Percentiles rank a stretch among this genome's conserved stretches.
These are phyloP conservation scores for Candida succiphila DNA, from an alignment of 805 yeast genomes.

Conservation along the genomic window DNA sequence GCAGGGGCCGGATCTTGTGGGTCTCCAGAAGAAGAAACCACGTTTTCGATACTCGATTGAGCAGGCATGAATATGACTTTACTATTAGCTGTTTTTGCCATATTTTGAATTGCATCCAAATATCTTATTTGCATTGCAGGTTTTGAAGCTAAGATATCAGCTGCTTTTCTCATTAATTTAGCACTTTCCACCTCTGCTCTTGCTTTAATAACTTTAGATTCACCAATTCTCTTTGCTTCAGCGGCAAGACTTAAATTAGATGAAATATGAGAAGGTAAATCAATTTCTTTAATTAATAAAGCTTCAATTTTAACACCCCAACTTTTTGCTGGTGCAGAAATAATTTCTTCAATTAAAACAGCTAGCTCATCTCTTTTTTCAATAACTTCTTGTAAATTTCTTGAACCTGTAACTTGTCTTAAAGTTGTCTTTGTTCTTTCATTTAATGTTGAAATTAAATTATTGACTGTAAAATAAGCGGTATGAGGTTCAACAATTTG, in stretches of 20 bases:
- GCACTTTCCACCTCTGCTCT: slow-evolving; percentile 71
- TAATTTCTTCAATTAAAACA: slow-evolving; percentile 49
- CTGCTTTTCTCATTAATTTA: slow-evolving; percentile 69
- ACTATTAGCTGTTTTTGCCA: slow-evolving; percentile 54
- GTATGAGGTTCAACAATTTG: slow-evolving; percentile 59
- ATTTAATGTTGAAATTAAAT: slow-evolving; percentile 40
- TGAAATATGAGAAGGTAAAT: slow-evolving; percentile 43
- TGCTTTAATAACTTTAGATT: slow-evolving; percentile 64
- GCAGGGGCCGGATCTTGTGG: too few species aligned
- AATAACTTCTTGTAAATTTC: slow-evolving; percentile 59
- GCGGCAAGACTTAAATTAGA: slow-evolving; percentile 63
- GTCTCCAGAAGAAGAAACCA: too few species aligned
- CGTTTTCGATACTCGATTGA: slow-evolving; percentile 26
- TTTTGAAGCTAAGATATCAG: slow-evolving; percentile 63
- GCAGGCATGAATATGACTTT: slow-evolving; percentile 69
- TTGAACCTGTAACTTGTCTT: slow-evolving; percentile 61
- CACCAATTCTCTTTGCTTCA: slow-evolving; percentile 68
- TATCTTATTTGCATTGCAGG: slow-evolving; percentile 75
- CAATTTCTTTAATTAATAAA: slow-evolving; percentile 57
- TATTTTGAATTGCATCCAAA: slow-evolving; percentile 67
- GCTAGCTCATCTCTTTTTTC: slow-evolving; percentile 69
- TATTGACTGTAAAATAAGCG: slow-evolving; percentile 48
- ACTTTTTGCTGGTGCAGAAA: slow-evolving; percentile 47
- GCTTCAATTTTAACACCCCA: slow-evolving; percentile 70
- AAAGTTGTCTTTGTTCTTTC: slow-evolving; percentile 68